Conservation (phyloP, 2,329 filamentous ascomycete genomes). For the Cryphonectria parasitica region DNA sequence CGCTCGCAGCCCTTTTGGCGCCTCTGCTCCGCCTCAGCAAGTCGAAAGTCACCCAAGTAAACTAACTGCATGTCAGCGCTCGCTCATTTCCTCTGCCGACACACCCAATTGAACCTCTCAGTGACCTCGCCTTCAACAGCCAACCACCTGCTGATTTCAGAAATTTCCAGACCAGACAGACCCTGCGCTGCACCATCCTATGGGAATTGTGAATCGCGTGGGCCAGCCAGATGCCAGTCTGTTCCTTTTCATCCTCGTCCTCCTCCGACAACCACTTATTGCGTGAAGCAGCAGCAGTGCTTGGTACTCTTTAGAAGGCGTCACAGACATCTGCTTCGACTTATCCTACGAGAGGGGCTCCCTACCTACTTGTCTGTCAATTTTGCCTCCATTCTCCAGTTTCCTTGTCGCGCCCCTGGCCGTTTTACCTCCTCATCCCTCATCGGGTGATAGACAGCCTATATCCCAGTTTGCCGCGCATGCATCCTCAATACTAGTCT, state of each 20-base stretch:
- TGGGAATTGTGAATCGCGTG: background rate
- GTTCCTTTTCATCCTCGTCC: background rate
- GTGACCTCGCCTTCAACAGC: background rate
- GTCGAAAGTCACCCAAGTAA: background rate
- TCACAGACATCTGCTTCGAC: background rate
- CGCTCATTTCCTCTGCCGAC: background rate
- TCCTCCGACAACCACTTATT: background rate
- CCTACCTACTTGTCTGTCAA: background rate
- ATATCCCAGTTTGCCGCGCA: background rate
- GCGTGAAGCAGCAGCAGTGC: background rate
- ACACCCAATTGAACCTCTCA: background rate
- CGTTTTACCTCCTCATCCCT: background rate
- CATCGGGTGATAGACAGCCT: background rate
- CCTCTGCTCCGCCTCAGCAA: background rate
- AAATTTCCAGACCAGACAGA: background rate
- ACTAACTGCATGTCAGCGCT: conserved; percentile 2
- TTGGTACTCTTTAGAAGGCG: background rate
- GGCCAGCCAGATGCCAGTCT: background rate
- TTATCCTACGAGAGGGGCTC: background rate
- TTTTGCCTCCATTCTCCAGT: background rate
- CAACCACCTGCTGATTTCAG: background rate
- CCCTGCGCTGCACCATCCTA: background rate
- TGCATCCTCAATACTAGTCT: background rate
- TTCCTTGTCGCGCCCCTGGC: background rate
- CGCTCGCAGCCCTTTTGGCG: background rate